phyloP scores from a whole-genome alignment of 768 basidiomycete genomes.

The Termitomyces eurrhizus region DNA sequence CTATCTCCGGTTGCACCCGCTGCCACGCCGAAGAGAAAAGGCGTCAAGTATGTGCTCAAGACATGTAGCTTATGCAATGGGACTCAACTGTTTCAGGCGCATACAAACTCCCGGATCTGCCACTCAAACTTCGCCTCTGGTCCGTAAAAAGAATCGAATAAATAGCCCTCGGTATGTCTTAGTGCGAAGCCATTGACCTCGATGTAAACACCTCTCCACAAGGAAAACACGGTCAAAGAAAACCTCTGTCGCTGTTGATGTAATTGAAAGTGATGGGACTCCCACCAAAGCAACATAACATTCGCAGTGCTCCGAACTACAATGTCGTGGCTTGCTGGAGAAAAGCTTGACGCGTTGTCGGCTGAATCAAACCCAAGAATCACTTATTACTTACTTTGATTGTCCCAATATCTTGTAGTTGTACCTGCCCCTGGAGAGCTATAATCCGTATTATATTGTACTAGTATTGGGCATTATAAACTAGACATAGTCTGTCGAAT shows the following conservation, averaged over 20 bases:
- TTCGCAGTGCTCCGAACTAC: neutral
- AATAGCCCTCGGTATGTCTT: slow-evolving; percentile 23
- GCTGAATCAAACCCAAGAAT: neutral
- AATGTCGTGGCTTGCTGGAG: neutral
- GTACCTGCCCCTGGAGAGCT: neutral
- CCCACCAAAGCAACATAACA: neutral
- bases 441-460: neutral
- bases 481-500: neutral
- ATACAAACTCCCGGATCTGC: slow-evolving; percentile 23
- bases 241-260: neutral
- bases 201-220: neutral
- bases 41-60: slow-evolving; percentile 23
- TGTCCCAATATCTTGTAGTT: neutral
- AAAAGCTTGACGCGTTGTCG: neutral
- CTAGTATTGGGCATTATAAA: neutral
- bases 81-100: slow-evolving; percentile 16
- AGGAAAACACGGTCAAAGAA: slow-evolving; percentile 10
- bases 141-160: slow-evolving; percentile 24
- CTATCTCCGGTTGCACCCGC: slow-evolving; percentile 13
- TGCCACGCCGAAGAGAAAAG: slow-evolving; percentile 28
- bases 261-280: neutral
- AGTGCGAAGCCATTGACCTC: neutral
- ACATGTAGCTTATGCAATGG: neutral
- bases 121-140: slow-evolving; percentile 20
- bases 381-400: neutral